These are phyloP conservation scores for Phialophora macrospora DNA, from an alignment of 2,329 filamentous ascomycete genomes.

Conservation along the genomic window DNA sequence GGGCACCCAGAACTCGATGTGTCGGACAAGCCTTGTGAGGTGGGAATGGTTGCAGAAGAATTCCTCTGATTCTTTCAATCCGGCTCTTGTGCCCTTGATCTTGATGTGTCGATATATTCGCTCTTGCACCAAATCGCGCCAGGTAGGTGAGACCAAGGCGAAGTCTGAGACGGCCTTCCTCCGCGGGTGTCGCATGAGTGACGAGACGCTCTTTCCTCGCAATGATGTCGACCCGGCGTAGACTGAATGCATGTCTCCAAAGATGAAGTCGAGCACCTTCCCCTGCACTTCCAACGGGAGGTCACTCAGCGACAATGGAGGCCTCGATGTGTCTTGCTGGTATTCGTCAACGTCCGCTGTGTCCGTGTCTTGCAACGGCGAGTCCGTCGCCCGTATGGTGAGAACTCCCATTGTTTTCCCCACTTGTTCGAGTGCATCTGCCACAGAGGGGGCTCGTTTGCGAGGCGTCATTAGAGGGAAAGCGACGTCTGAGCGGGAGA, in stretches of 20 bases:
- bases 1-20: constrained; percentile 78
- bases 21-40: constrained; percentile 68
- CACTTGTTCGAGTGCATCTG: constrained; percentile 27
- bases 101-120: constrained; percentile 77
- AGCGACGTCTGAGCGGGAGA: constrained; percentile 33
- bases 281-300: constrained; percentile 74
- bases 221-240: constrained; percentile 59
- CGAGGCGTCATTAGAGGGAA: constrained; percentile 37
- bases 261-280: constrained; percentile 71
- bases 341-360: not conserved
- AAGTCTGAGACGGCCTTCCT: constrained; percentile 70
- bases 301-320: constrained; percentile 40
- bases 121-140: constrained; percentile 71
- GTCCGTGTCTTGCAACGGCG: constrained; percentile 13
- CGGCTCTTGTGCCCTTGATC: constrained; percentile 71
- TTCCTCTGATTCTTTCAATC: constrained; percentile 61
- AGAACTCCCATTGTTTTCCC: constrained; percentile 35
- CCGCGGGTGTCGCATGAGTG: constrained; percentile 68
- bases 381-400: constrained; percentile 28
- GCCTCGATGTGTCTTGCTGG: constrained; percentile 9
- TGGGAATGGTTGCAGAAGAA: constrained; percentile 67
- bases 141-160: constrained; percentile 63
- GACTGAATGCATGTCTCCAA: constrained; percentile 69
- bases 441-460: constrained; percentile 35
- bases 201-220: constrained; percentile 64